Evolutionary conservation across 177 flowering plant genomes (phyloP).

Genomic region (Vitis hybrid): DNA sequence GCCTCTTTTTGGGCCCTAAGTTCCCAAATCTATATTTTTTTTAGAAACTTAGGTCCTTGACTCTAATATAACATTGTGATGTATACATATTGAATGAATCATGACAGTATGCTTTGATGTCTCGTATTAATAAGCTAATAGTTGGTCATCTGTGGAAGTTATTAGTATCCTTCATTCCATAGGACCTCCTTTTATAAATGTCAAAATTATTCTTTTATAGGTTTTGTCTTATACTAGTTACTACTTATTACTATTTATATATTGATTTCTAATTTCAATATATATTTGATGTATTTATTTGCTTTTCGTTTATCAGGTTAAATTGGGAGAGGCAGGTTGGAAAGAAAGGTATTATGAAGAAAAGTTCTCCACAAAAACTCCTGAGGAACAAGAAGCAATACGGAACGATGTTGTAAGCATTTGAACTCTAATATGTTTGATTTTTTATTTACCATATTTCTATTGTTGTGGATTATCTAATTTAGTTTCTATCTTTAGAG

Average conservation of each 20-base stretch:
- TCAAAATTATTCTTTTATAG: too few species aligned
- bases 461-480: background rate
- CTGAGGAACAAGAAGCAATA: conserved; percentile 64
- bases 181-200: too few species aligned
- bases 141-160: too few species aligned
- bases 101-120: too few species aligned
- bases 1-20: too few species aligned
- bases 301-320: conserved; percentile 42
- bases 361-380: conserved; percentile 71
- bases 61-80: too few species aligned
- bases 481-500: background rate
- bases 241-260: too few species aligned
- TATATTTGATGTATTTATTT: conserved; percentile 4
- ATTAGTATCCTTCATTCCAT: too few species aligned
- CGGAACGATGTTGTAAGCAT: conserved; percentile 85
- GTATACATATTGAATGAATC: too few species aligned
- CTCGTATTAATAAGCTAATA: too few species aligned
- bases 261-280: background rate
- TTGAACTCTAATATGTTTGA: background rate
- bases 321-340: conserved; percentile 95
- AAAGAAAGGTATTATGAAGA: conserved; percentile 94
- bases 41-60: too few species aligned
- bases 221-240: background rate
- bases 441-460: background rate
- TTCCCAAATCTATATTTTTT: too few species aligned